These are phyloP conservation scores for Taiwanofungus camphoratus DNA, from an alignment of 1,284 basidiomycete genomes.

Conservation along the genomic window DNA sequence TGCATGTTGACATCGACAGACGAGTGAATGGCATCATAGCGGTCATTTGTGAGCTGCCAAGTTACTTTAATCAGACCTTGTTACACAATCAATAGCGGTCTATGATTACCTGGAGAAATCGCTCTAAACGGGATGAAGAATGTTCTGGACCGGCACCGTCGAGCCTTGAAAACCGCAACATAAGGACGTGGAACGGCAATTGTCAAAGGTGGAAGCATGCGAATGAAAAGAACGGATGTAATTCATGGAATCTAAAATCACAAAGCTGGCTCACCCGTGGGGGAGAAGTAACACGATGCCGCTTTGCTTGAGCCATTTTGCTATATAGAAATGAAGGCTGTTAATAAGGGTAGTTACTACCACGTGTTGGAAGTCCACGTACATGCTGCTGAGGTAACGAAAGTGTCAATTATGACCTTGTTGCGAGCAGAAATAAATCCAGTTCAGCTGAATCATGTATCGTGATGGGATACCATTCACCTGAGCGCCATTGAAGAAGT, in stretches of 20 bases:
- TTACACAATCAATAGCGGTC: background rate
- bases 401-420: slow-evolving; percentile 82
- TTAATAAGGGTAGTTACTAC: too few relatives aligned
- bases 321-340: slow-evolving; percentile 31
- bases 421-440: background rate
- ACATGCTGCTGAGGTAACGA: slow-evolving; percentile 81
- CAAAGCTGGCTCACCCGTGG: slow-evolving; percentile 49
- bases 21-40: slow-evolving; percentile 37
- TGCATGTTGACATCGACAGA: slow-evolving; percentile 70
- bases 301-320: slow-evolving; percentile 92
- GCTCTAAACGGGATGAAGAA: slow-evolving; percentile 79
- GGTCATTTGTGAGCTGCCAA: slow-evolving; percentile 64
- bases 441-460: background rate
- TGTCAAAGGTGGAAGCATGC: slow-evolving; percentile 2
- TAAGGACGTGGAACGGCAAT: background rate
- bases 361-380: too few relatives aligned
- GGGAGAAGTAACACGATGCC: slow-evolving; percentile 83
- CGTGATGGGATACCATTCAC: slow-evolving; percentile 26
- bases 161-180: slow-evolving; percentile 34
- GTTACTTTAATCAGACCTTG: background rate
- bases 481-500: slow-evolving; percentile 88
- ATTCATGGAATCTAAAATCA: background rate
- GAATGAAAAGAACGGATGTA: background rate
- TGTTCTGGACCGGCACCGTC: slow-evolving; percentile 92
- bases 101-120: slow-evolving; percentile 69